A percentile compares a stretch with the other conserved stretches of the same genome.
Evolutionary conservation across 2,329 filamentous ascomycete genomes (phyloP).

Genomic region (Aspergillus fructus): DNA sequence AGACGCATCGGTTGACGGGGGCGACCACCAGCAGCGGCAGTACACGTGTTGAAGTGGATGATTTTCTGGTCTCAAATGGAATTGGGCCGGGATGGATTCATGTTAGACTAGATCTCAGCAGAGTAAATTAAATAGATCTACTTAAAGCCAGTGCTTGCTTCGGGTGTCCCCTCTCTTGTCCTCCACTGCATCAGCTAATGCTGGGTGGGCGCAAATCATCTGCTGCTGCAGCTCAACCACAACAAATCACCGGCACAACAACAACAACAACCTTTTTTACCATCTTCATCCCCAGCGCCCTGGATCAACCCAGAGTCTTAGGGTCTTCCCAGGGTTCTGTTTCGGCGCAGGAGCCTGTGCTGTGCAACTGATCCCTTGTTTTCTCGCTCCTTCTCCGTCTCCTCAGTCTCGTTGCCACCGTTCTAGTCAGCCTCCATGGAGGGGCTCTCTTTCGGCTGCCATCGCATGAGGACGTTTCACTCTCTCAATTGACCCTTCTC

Average conservation of each 20-base stretch:
- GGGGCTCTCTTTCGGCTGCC: constrained; percentile 20
- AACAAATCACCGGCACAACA: constrained; percentile 8
- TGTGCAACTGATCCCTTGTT: constrained; percentile 1
- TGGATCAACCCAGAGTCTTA: constrained; percentile 2
- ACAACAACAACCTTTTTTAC: background rate
- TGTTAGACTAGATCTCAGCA: background rate
- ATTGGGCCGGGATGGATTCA: background rate
- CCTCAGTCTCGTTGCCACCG: constrained; percentile 13
- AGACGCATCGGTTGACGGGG: constrained; percentile 9
- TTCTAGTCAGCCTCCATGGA: constrained; percentile 19
- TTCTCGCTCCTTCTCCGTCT: constrained; percentile 3
- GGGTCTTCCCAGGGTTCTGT: constrained; percentile 2
- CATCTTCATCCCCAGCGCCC: background rate
- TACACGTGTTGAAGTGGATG: constrained; percentile 16
- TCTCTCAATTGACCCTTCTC: constrained; percentile 15
- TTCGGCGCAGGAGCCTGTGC: background rate
- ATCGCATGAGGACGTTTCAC: constrained; percentile 19
- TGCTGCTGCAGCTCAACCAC: constrained; percentile 14
- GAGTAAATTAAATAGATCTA: constrained; percentile 3
- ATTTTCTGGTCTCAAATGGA: constrained; percentile 4
- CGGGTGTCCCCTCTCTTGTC: background rate
- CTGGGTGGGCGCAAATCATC: constrained; percentile 20
- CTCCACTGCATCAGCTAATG: constrained; percentile 14
- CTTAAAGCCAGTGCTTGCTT: background rate
- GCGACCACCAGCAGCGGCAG: constrained; percentile 10